These are phyloP conservation scores for Linaria vulgaris DNA, from an alignment of 257 asterid genomes.

Conservation along the genomic window DNA sequence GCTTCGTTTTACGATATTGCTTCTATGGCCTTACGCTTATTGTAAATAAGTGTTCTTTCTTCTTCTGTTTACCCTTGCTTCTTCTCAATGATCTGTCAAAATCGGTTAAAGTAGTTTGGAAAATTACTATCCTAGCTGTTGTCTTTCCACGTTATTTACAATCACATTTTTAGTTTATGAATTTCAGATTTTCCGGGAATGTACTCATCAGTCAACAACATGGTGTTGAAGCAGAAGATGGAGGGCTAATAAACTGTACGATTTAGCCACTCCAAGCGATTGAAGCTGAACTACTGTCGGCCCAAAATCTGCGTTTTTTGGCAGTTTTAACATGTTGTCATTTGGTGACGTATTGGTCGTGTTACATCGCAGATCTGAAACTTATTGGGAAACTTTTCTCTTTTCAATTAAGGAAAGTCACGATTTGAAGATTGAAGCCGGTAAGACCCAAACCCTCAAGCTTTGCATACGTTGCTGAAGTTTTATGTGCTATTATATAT, in stretches of 20 bases:
- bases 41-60: neutral
- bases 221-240: neutral
- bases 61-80: neutral
- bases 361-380: slow-evolving; percentile 3
- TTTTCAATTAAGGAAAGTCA: neutral
- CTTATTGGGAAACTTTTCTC: neutral
- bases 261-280: neutral
- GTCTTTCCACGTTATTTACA: neutral
- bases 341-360: neutral
- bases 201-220: no score
- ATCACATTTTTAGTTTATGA: neutral
- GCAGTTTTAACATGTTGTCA: neutral
- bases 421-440: slow-evolving; percentile 5
- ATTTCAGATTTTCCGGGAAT: neutral
- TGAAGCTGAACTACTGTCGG: neutral
- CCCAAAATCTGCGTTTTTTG: neutral
- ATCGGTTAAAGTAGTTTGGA: no score
- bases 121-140: no score
- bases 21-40: neutral
- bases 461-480: neutral
- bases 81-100: slow-evolving; percentile 1
- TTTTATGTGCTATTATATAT: slow-evolving; percentile 9
- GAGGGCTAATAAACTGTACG: neutral
- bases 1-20: neutral
- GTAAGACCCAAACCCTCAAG: neutral